Conservation (phyloP, 1,139 yeast species). For the Wickerhamiella infanticola region DNA sequence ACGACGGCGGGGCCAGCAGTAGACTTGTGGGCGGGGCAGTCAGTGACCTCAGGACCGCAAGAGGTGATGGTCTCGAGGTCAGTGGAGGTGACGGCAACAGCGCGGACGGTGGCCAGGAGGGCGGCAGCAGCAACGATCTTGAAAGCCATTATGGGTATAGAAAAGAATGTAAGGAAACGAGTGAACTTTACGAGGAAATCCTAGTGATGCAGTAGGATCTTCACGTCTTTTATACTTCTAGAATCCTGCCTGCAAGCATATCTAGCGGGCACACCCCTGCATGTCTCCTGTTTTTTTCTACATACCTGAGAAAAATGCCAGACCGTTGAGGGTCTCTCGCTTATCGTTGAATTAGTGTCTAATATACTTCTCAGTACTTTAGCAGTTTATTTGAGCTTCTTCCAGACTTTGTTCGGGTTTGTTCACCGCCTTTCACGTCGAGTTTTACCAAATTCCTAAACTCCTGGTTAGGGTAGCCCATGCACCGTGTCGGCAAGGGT, state of each 20-base stretch:
- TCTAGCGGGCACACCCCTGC: not conserved
- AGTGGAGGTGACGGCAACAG: constrained; percentile 9
- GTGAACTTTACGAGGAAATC: not conserved
- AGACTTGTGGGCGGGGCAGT: constrained; percentile 6
- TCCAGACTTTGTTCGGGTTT: not conserved
- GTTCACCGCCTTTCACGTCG: not conserved
- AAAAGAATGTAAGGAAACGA: constrained; percentile 4
- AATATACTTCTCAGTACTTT: not conserved
- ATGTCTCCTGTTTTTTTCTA: not conserved
- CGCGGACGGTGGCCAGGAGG: constrained; percentile 7
- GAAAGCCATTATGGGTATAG: constrained; percentile 3
- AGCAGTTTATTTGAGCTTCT: not conserved
- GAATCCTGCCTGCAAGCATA: too few relatives aligned
- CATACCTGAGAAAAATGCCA: too few relatives aligned
- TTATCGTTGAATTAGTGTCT: not conserved
- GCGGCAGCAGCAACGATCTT: constrained; percentile 9
- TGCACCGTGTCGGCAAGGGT: too few relatives aligned
- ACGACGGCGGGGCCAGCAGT: constrained; percentile 11
- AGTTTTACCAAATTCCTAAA: not conserved
- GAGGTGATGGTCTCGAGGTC: constrained; percentile 10
- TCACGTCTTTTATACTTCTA: not conserved
- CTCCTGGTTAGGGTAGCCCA: not conserved
- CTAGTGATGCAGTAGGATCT: not conserved
- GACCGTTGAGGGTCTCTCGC: too few relatives aligned
- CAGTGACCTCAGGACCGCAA: constrained; percentile 10